Evolutionary conservation across 192 early-diverging fungal species (phyloP).

Genomic region (Coemansia sp.): DNA sequence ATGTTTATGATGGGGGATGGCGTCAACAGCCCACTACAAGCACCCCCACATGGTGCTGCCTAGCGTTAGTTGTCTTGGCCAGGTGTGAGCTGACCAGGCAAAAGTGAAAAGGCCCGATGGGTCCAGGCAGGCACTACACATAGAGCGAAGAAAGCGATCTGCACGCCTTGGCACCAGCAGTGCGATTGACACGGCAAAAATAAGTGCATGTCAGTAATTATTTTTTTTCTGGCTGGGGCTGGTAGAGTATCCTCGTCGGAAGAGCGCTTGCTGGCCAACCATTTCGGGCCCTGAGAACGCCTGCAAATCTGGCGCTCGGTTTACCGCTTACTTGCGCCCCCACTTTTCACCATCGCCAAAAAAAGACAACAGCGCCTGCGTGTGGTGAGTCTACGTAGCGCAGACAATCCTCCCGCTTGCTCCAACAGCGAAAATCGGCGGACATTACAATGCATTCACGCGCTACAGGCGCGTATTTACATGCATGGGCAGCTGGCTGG

Average conservation of each 20-base stretch:
- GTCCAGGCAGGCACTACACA: neutral
- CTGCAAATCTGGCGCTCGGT: neutral
- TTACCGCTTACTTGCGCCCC: neutral
- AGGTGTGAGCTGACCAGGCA: neutral
- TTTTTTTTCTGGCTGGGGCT: neutral
- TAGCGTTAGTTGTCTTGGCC: neutral
- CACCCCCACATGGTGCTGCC: neutral
- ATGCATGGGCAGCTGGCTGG: neutral
- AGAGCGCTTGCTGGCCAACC: neutral
- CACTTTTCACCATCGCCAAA: neutral
- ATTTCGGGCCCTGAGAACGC: neutral
- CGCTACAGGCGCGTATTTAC: neutral
- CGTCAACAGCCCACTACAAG: neutral
- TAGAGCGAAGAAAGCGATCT: neutral
- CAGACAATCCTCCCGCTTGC: neutral
- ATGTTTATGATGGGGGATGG: neutral
- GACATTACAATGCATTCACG: neutral
- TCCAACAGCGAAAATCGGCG: neutral
- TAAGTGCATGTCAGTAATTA: neutral
- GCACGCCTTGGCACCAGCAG: neutral
- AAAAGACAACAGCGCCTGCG: neutral
- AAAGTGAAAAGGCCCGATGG: neutral
- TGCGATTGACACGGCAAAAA: slow-evolving; percentile 4
- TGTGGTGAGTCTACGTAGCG: neutral
- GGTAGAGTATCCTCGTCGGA: slow-evolving; percentile 6